Base-by-base conservation (phyloP, 148 eudicot species). In the Pouteria glomerata region DNA sequence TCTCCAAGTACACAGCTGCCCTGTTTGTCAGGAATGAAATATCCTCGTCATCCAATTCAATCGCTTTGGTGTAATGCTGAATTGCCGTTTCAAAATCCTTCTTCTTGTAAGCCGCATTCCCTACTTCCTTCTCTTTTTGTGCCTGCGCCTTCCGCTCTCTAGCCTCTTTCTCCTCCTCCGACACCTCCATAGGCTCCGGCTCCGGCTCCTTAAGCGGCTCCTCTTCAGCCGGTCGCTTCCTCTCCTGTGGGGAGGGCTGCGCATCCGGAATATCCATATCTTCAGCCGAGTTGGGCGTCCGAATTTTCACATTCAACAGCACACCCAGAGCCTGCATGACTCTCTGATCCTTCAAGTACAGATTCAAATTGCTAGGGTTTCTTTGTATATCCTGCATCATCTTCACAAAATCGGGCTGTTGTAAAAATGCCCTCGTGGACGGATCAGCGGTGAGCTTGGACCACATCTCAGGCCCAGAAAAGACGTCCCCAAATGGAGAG, bases 381-480 rank as follows among this genome's bases (percentile, higher is more conserved):
- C 78, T 90, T 86, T 92, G 97, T 6, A 92, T 67, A 6, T 96
- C 99, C 82, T 92, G 80, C 97, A 96, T 87, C 87, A 92, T 96
- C 52, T 66, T 81, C 5, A 96, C 85, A 23, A 85, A 96, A 88
- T 96, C 99, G 0, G 96, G 91, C 78, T 90, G 90, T 23, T 84
- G 82, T 0, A 96, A 63, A 18, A 19, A 91, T 33, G 3, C 82
- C 30, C 99, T 70, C 0, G 96, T 96, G 0, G 69, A 19, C 19
- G 96, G 89, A 74, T 96, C 97, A 1, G 95, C 89, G 0, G 97
- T 83, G n/a, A 96, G 69, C 81, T 83, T 92, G 4, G 89, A 69
- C 97, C 96, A 96, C 99, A 96, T 92, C 87, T 96, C 99, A 3
- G 97, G 86, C 50, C 97, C 96, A 0, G 87, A 72, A 31, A 92